Percentiles rank a stretch among this genome's conserved stretches.
Evolutionary conservation across 2,329 filamentous ascomycete species (phyloP).

Genomic region (Monosporascus sp.): DNA sequence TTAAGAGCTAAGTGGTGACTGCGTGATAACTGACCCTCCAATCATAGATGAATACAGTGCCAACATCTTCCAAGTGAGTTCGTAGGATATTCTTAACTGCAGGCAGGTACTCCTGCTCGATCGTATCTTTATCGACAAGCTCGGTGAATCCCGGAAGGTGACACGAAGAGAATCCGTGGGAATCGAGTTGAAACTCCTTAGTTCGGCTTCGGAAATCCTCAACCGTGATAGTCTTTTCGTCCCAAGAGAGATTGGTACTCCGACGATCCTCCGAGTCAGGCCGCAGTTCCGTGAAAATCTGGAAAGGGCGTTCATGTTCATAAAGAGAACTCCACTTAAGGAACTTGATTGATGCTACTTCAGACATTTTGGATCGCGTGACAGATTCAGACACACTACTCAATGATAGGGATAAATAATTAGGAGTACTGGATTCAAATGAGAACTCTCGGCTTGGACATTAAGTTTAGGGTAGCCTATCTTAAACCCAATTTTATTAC

Average conservation of each 20-base stretch:
- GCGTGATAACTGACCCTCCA: slow-evolving; percentile 1
- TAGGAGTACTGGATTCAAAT: too few relatives aligned
- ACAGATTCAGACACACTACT: too few relatives aligned
- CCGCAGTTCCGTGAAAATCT: slow-evolving; percentile 6
- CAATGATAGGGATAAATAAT: too few relatives aligned
- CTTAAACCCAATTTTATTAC: too few relatives aligned
- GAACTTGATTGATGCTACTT: slow-evolving; percentile 1
- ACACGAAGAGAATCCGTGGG: slow-evolving; percentile 1
- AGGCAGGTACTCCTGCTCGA: slow-evolving; percentile 3
- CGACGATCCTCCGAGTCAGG: slow-evolving; percentile 2
- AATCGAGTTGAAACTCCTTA: slow-evolving; percentile 4
- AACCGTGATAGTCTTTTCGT: slow-evolving; percentile 1
- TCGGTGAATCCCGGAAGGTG: slow-evolving; percentile 1
- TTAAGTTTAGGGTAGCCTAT: too few relatives aligned
- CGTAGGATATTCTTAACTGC: slow-evolving; percentile 4
- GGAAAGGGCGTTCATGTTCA: slow-evolving; percentile 5
- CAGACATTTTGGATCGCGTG: background rate
- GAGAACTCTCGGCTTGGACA: too few relatives aligned
- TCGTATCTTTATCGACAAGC: background rate
- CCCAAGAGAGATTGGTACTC: slow-evolving; percentile 3
- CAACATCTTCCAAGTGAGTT: slow-evolving; percentile 1
- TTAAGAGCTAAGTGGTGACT: background rate
- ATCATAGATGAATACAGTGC: slow-evolving; percentile 3
- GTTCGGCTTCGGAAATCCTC: slow-evolving; percentile 1
- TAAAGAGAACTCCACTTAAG: slow-evolving; percentile 6